Evolutionary conservation across 2,329 filamentous ascomycete species (phyloP).

Genomic region (Aureobasidium mangrovei): DNA sequence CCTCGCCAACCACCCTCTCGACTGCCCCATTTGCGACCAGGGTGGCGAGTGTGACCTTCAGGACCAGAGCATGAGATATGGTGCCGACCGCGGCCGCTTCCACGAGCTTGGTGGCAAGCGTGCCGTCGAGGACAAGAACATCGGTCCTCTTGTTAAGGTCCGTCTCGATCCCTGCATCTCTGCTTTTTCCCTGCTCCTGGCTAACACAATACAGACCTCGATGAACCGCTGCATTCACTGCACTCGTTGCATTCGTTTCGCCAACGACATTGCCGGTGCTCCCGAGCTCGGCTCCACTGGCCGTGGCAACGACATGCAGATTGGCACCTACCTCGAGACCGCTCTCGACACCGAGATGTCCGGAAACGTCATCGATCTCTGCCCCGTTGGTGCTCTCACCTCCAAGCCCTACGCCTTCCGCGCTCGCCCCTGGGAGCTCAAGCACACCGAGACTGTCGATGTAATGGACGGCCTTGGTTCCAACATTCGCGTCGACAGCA

Average conservation of each 20-base stretch:
- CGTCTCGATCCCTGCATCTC: not conserved
- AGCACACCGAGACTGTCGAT: conserved; percentile 92
- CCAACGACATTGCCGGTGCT: conserved; percentile 93
- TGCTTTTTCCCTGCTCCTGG: not conserved
- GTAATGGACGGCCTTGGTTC: conserved; percentile 88
- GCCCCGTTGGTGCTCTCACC: conserved; percentile 90
- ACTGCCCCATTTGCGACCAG: conserved; percentile 97
- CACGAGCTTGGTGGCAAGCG: conserved; percentile 94
- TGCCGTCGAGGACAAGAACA: conserved; percentile 98
- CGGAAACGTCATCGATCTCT: conserved; percentile 95
- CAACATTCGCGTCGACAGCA: conserved; percentile 86
- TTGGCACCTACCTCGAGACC: conserved; percentile 93
- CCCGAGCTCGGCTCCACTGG: conserved; percentile 91
- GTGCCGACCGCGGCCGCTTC: conserved; percentile 89
- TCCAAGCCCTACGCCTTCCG: conserved; percentile 98
- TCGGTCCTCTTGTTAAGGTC: conserved; percentile 85
- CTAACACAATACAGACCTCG: conserved; percentile 54
- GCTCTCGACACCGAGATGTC: conserved; percentile 92
- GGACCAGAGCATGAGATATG: conserved; percentile 99
- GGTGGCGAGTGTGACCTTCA: conserved; percentile 98
- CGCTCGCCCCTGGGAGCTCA: conserved; percentile 91
- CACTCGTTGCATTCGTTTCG: conserved; percentile 93
- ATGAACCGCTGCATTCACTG: conserved; percentile 99
- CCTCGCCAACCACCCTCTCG: conserved; percentile 88
- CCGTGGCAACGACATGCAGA: conserved; percentile 94